Base-by-base conservation (phyloP, 345 rosid species). In the Chamaenerion angustifolium region DNA sequence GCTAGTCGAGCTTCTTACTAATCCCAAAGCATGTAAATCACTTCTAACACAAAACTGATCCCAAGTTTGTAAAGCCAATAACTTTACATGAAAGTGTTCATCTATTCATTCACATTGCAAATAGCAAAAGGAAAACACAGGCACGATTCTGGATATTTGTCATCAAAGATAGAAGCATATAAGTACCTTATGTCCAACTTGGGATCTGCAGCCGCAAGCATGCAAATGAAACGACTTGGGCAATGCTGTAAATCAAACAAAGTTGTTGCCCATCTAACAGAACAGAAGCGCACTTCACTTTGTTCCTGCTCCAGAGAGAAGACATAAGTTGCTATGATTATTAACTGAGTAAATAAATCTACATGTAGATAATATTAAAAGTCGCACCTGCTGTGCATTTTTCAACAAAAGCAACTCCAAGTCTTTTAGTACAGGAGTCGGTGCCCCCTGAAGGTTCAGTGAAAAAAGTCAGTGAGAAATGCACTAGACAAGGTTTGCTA, bases 261-360 rank as follows among this genome's bases (percentile, higher is more conserved):
- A 45, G 83, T 69, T 47, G 88, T 85, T 3, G 90, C 85, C 97
- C 95, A 89, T 62, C 95, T 77, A 66, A 85, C 68, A 53, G 88
- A 89, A 71, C 94, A 85, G 61, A 89, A 89, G 49, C 97, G 88
- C 12, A 76, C 94, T 81, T 89, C 97, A 77, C 71, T 76, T 82
- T 82, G 80, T 52, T 89, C 95, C 97, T 89, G 77, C 16, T 61
- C 51, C 49, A 59, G 59, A 69, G 37, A 68, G 40, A 56, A 64
- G 40, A 48, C 27, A 43, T 46, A 56, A 49, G 41, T 46, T 16
- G 45, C 19, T 11, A 15, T 27, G 47, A 42, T 11, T n/a, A 47
- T 16, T 41, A 35, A 45, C 15, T 11, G 21, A 42, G n/a, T 47
- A 48, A 56, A n/a, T 41, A 37, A 8, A 42, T 45, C 17, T 11